These are phyloP conservation scores for Candida sithepensis DNA, from an alignment of 805 yeast genomes.

Conservation along the genomic window DNA sequence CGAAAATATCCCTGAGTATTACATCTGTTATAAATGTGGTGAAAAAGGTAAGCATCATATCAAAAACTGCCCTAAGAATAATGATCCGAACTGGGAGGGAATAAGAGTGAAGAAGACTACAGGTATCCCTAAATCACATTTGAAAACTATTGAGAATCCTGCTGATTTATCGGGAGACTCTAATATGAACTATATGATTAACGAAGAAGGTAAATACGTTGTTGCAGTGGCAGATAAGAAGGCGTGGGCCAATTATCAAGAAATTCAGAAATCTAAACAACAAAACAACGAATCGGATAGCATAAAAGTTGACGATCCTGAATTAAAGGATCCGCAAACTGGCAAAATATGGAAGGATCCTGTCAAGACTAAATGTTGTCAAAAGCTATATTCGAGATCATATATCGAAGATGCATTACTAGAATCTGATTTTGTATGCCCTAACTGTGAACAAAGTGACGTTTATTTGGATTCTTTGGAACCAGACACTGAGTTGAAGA, in stretches of 20 bases:
- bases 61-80: constrained; percentile 89
- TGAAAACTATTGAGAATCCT: constrained; percentile 82
- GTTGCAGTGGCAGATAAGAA: constrained; percentile 92
- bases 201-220: constrained; percentile 93
- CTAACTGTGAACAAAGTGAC: constrained; percentile 75
- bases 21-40: constrained; percentile 95
- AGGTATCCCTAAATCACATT: constrained; percentile 93
- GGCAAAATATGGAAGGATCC: constrained; percentile 66
- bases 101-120: constrained; percentile 88
- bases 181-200: constrained; percentile 67
- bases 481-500: constrained; percentile 56
- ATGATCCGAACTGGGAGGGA: constrained; percentile 92
- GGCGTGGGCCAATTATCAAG: constrained; percentile 86
- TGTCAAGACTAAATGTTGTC: constrained; percentile 73
- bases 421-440: constrained; percentile 86
- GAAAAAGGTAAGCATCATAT: constrained; percentile 92
- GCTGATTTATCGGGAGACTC: constrained; percentile 49
- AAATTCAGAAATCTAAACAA: constrained; percentile 46
- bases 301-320: constrained; percentile 49
- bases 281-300: constrained; percentile 21
- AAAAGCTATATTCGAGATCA: constrained; percentile 51
- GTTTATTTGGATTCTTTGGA: constrained; percentile 69
- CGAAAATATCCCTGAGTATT: constrained; percentile 90
- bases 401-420: constrained; percentile 64
- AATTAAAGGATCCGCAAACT: constrained; percentile 63